phyloP scores from a whole-genome alignment of 441 rosid genomes.

The Gossypium davidsonii region DNA sequence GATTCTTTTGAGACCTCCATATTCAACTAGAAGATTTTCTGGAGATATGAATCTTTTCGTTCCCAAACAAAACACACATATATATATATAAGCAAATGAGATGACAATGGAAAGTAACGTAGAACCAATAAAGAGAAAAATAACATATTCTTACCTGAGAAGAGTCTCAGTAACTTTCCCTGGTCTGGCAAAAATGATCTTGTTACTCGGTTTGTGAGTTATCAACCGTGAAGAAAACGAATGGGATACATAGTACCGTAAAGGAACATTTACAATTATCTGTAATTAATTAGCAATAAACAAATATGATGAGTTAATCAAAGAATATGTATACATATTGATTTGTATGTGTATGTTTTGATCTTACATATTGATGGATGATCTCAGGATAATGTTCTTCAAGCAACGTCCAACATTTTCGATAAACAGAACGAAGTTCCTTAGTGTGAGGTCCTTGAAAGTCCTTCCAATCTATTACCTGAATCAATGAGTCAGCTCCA shows the following conservation, averaged over 20 bases:
- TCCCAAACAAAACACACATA: not conserved
- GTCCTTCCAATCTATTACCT: conserved; percentile 47
- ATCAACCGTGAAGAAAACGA: conserved; percentile 26
- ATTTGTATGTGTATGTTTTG: not conserved
- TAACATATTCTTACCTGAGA: conserved; percentile 32
- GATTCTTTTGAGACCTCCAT: conserved; percentile 48
- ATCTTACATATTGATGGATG: conserved; percentile 35
- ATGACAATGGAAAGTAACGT: not conserved
- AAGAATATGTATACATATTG: not conserved
- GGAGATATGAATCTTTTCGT: conserved; percentile 37
- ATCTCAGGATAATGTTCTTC: conserved; percentile 47
- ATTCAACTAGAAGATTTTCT: conserved; percentile 44
- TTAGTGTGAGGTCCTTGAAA: conserved; percentile 26
- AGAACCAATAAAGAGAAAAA: no score
- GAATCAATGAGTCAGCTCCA: conserved; percentile 41
- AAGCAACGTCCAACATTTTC: conserved; percentile 25
- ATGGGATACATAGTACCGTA: conserved; percentile 41
- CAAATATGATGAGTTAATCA: not conserved
- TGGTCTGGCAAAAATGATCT: conserved; percentile 36
- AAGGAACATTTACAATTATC: conserved; percentile 49
- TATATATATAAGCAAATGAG: not conserved
- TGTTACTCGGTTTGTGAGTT: conserved; percentile 20
- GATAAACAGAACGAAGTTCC: conserved; percentile 26
- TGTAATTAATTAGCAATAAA: conserved; percentile 19
- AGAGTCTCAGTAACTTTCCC: conserved; percentile 41